Base-by-base conservation (phyloP, 2,329 filamentous ascomycete genomes). In the Diaporthe citriasiana region DNA sequence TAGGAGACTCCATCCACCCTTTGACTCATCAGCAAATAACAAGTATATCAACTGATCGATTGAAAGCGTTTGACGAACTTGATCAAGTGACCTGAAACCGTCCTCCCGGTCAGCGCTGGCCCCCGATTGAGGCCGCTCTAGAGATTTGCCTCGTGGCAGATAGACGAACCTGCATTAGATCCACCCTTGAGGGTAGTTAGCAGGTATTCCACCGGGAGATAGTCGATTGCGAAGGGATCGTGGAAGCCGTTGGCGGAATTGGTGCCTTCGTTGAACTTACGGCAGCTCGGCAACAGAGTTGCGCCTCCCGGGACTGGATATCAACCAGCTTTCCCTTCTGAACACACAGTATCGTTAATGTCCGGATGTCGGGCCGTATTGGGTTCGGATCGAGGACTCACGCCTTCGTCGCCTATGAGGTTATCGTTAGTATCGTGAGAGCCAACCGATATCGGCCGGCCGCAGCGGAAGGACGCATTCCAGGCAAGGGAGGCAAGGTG, bases 141-240 rank as follows among this genome's bases (percentile, higher is more conserved):
- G 56, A 42, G 35, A 60, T 60, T 60, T 15, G 56, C 35, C 56
- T 60, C n/a, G 25, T 19, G 10, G 33, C 50, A 35, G 45, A 84
- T 84, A 51, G 87, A 89, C 78, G 89, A 87, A 50, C 87, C 87
- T 22, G 89, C 89, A 82, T 91, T 91, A 82, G 91, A 89, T 68
- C 89, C 89, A 73, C 89, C 66, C 63, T 68, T 60, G n/a, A 60
- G 56, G 38, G 15, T 5, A 60, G 1, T 60, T 42, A 60, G 56
- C 56, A 60, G 56, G 35, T 1, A 27, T 15, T 60, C 56, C 35
- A 60, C 56, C 56, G 56, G 12, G 56, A 60, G 7, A 42, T 27
- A 19, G 56, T 60, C 35, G n/a, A 60, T 60, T 27, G 56, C 56
- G 35, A 60, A 60, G 35, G 38, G 35, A 60, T 60, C 56, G 35